Base-by-base conservation (phyloP, 148 eudicot genomes). In the Rhododendron vialii region DNA sequence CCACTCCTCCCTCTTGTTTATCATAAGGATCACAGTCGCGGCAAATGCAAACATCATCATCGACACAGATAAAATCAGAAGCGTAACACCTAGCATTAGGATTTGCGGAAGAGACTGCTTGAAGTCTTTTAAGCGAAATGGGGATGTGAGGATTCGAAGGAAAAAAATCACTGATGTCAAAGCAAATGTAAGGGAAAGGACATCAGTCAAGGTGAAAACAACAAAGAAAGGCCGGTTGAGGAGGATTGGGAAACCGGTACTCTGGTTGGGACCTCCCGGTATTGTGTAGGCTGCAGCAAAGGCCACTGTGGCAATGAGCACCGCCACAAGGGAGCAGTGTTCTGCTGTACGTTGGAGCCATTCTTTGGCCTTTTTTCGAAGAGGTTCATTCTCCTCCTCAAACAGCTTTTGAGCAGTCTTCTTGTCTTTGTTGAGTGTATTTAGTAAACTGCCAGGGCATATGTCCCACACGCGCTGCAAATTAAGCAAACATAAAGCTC, bases 11-110 rank as follows among this genome's bases (percentile, higher is more conserved):
- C 20, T 48, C 1, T 71, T 71, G 13, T 30, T 43, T 28, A 71
- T 48, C 79, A 48, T 48, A 83, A 83, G 85, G 2, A 71, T 48
- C 11, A 83, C 45, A 17, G 85, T 83, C 3, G 85, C 63, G 1
- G 79, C 85, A 30, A 83, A 83, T 30, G 78, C 78, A 6, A 69
- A 20, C 85, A 83, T 83, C 85, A 83, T 83, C 79, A 83, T 71
- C 0, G 85, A 69, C 11, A 83, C 85, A 4, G 85, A 83, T 12
- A 71, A 7, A 15, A 71, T 69, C 43, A 83, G 48, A 48, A 69
- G 35, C 12, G 79, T 45, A 7, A 83, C 3, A 8, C 85, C 85
- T 9, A 71, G 38, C 85, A 83, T 15, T 28, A 83, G 85, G 7
- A 18, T 69, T 17, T 47, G 85, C 8, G 63, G 85, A 48, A 83